phyloP scores from a whole-genome alignment of 176 grass and related monocot genomes.

The Carex cristatella region DNA sequence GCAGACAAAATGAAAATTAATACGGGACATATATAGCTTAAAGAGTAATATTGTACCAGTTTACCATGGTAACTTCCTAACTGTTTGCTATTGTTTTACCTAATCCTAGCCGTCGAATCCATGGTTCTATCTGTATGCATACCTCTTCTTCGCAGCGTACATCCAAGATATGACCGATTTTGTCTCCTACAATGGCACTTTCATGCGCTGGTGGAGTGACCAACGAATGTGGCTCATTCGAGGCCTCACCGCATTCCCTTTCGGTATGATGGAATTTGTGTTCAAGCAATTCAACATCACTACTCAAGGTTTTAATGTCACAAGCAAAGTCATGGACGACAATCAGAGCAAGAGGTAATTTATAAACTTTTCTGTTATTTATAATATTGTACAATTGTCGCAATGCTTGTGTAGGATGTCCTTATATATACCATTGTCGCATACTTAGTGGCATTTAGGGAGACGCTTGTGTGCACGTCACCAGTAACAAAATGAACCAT shows the following conservation, averaged over 20 bases:
- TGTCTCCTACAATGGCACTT: constrained; percentile 12
- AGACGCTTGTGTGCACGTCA: too few relatives aligned
- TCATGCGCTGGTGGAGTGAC: constrained; percentile 9
- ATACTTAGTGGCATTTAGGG: too few relatives aligned
- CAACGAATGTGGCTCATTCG: constrained; percentile 21
- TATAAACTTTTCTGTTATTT: neutral
- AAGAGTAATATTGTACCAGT: neutral
- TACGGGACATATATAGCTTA: neutral
- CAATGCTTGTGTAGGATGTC: too few relatives aligned
- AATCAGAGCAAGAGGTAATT: constrained; percentile 9
- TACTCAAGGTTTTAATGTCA: constrained; percentile 22
- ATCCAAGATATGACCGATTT: constrained; percentile 31
- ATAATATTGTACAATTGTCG: too few relatives aligned
- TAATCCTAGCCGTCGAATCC: constrained; percentile 25
- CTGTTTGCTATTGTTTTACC: neutral
- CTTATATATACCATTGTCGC: too few relatives aligned
- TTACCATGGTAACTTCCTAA: neutral
- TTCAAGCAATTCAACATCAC: constrained; percentile 19
- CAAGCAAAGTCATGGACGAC: constrained; percentile 41
- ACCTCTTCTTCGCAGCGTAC: constrained; percentile 40
- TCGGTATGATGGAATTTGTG: constrained; percentile 12
- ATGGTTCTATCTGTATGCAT: constrained; percentile 44
- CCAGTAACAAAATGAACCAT: too few relatives aligned
- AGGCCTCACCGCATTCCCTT: constrained; percentile 3
- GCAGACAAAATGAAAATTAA: too few relatives aligned